Evolutionary conservation across 352 stramenopile species (phyloP).

Genomic region (Phytopythium litorale): DNA sequence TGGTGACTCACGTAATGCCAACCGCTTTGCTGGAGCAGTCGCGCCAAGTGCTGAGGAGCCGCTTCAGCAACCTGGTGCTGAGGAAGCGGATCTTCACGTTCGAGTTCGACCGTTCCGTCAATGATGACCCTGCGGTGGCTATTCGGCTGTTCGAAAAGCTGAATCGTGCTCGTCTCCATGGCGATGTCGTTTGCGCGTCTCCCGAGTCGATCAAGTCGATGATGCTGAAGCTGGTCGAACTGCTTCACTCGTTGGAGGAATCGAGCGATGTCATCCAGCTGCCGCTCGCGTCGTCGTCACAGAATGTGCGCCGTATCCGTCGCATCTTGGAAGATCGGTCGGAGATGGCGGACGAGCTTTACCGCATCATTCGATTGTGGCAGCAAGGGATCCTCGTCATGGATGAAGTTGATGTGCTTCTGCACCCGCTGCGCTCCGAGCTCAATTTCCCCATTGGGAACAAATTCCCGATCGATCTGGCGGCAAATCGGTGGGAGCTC

Average conservation of each 20-base stretch:
- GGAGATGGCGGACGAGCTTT: conserved; percentile 89
- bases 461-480: conserved; percentile 89
- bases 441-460: conserved; percentile 92
- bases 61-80: conserved; percentile 96
- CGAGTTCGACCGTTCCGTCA: conserved; percentile 95
- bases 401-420: conserved; percentile 91
- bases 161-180: conserved; percentile 83
- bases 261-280: conserved; percentile 70
- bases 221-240: conserved; percentile 98
- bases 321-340: conserved; percentile 72
- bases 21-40: conserved; percentile 98
- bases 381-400: conserved; percentile 93
- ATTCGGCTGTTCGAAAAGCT: conserved; percentile 83
- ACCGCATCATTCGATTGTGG: conserved; percentile 87
- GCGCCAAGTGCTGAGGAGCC: conserved; percentile 94
- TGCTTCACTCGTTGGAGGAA: conserved; percentile 89
- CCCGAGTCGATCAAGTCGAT: conserved; percentile 99
- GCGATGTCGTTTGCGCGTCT: conserved; percentile 97
- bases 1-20: conserved; percentile 98
- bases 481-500: conserved; percentile 89
- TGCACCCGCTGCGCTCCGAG: conserved; percentile 89
- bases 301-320: conserved; percentile 69
- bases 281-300: conserved; percentile 47
- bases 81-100: conserved; percentile 99
- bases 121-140: conserved; percentile 60